Evolutionary conservation across 441 rosid species (phyloP).

Genomic region (Arabidopsis lyrata): DNA sequence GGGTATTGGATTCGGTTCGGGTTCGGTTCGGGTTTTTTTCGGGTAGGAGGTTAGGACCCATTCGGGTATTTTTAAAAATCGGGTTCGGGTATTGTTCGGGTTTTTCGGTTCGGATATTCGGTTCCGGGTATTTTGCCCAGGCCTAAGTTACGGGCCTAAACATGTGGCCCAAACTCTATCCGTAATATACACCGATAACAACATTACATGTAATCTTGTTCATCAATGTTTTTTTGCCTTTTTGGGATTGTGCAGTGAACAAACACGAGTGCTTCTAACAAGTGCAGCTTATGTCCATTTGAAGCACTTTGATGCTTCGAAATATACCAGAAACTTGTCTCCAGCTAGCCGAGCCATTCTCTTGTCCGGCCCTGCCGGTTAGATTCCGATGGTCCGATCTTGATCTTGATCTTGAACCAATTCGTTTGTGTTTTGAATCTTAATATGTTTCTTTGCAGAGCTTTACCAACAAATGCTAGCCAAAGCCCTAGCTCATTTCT

Average conservation of each 20-base stretch:
- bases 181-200: not conserved
- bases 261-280: constrained; percentile 64
- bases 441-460: constrained; percentile 58
- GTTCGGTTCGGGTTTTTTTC: too few species aligned
- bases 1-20: too few species aligned
- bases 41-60: too few species aligned
- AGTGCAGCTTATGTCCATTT: constrained; percentile 90
- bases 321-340: constrained; percentile 81
- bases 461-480: constrained; percentile 95
- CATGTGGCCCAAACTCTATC: too few species aligned
- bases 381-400: constrained; percentile 9
- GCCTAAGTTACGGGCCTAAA: too few species aligned
- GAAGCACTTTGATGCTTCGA: constrained; percentile 80
- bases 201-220: not conserved
- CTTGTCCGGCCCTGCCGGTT: constrained; percentile 92
- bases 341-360: constrained; percentile 95
- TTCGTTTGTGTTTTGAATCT: constrained; percentile 22
- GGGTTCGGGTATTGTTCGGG: too few species aligned
- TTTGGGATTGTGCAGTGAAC: constrained; percentile 63
- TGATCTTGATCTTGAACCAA: not conserved
- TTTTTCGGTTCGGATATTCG: too few species aligned
- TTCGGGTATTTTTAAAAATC: too few species aligned
- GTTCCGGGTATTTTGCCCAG: too few species aligned
- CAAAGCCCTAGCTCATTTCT: constrained; percentile 86
- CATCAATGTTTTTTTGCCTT: not conserved